Conservation (phyloP, 2,329 filamentous ascomycete genomes). For the Sordariomycetes sp. region DNA sequence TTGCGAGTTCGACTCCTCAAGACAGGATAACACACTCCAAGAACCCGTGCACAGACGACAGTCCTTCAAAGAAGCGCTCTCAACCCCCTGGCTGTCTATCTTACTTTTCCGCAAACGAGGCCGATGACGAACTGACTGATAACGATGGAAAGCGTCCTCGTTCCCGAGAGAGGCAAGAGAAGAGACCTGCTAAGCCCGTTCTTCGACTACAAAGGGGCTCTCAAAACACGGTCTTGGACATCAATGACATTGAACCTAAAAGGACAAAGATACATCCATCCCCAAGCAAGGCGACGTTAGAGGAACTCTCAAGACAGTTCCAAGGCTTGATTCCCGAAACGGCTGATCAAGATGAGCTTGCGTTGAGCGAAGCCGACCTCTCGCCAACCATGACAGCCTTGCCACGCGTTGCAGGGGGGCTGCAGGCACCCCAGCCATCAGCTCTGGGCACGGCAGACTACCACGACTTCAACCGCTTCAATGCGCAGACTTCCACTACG, state of each 20-base stretch:
- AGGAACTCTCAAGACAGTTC: conserved; percentile 2
- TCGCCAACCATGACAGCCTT: neutral
- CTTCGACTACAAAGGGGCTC: neutral
- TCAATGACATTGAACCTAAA: neutral
- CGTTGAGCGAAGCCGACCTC: neutral
- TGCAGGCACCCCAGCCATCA: neutral
- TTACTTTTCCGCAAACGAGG: neutral
- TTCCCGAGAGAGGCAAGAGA: neutral
- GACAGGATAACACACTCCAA: neutral
- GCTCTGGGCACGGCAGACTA: neutral
- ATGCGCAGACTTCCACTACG: neutral
- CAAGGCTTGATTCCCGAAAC: neutral
- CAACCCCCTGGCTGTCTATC: neutral
- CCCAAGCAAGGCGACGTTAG: conserved; percentile 7
- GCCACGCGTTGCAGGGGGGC: neutral
- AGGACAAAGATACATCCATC: conserved; percentile 3
- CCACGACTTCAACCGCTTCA: neutral
- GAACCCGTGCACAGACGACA: neutral
- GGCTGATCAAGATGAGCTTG: neutral
- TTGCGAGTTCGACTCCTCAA: neutral
- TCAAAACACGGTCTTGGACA: neutral
- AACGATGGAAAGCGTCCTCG: neutral
- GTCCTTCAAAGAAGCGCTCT: neutral
- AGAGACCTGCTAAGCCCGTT: neutral
- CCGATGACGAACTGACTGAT: neutral